A percentile compares a stretch with the other conserved stretches of the same genome.
Evolutionary conservation across 768 basidiomycete species (phyloP).

Genomic region (Amanita phalloides): DNA sequence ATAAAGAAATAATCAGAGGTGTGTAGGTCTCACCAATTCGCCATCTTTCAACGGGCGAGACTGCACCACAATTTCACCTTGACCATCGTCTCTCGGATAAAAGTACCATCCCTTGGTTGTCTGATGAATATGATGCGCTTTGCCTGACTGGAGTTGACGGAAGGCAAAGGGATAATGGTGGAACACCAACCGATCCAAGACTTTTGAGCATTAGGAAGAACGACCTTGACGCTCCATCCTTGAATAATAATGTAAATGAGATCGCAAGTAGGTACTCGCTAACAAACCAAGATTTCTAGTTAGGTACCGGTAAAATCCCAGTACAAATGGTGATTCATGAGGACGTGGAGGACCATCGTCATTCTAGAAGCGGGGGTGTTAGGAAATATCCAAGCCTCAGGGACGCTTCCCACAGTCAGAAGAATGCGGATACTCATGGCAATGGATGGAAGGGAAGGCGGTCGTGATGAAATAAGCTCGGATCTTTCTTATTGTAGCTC

Average conservation of each 20-base stretch:
- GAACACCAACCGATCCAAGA: conserved; percentile 69
- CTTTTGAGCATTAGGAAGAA: conserved; percentile 72
- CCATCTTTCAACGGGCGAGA: conserved; percentile 63
- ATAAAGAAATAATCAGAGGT: not conserved
- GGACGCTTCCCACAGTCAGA: conserved; percentile 23
- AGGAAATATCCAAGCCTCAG: not conserved
- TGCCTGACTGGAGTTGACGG: conserved; percentile 37
- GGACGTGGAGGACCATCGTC: conserved; percentile 74
- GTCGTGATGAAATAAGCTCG: too few relatives aligned
- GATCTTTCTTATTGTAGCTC: too few relatives aligned
- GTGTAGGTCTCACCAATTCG: conserved; percentile 40
- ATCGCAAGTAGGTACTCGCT: not conserved
- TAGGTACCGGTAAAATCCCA: conserved; percentile 57
- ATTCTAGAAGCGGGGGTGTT: conserved; percentile 35
- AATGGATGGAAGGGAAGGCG: not conserved
- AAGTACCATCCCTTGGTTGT: conserved; percentile 61
- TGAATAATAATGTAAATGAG: conserved; percentile 34
- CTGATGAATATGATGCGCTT: conserved; percentile 73
- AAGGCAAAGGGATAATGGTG: not conserved
- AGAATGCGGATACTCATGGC: conserved; percentile 16
- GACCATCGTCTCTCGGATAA: conserved; percentile 62
- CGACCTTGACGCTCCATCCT: conserved; percentile 74
- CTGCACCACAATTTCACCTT: conserved; percentile 52
- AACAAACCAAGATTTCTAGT: conserved; percentile 43
- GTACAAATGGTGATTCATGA: conserved; percentile 62